These are phyloP conservation scores for Rosa persica DNA, from an alignment of 306 rosid genomes.

Conservation along the genomic window DNA sequence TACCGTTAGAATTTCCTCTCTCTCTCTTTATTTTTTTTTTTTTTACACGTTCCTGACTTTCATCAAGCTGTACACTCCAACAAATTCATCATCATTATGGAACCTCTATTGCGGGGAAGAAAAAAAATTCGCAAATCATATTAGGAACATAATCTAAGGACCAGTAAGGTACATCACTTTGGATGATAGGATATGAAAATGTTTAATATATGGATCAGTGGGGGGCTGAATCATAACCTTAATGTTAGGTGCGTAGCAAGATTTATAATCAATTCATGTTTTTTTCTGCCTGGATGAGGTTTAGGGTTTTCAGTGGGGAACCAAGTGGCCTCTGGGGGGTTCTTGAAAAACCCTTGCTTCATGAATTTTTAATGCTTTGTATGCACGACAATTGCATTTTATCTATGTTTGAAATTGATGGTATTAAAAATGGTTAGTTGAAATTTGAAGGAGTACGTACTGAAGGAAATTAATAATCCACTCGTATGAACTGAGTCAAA, in stretches of 20 bases:
- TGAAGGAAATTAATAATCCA: too few relatives aligned
- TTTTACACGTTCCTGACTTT: too few relatives aligned
- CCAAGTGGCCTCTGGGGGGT: neutral
- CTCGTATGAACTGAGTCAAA: too few relatives aligned
- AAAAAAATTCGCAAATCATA: neutral
- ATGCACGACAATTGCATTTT: neutral
- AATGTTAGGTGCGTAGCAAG: slow-evolving; percentile 42
- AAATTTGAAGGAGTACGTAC: neutral
- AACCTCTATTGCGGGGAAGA: too few relatives aligned
- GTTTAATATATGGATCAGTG: slow-evolving; percentile 12
- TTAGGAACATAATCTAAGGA: neutral
- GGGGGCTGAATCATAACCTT: slow-evolving; percentile 50
- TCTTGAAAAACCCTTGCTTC: neutral
- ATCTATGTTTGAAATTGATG: neutral
- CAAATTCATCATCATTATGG: too few relatives aligned
- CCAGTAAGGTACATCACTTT: neutral
- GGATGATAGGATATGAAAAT: neutral
- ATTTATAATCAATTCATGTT: slow-evolving; percentile 23
- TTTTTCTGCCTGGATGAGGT: neutral
- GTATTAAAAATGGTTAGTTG: neutral
- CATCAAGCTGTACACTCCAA: too few relatives aligned
- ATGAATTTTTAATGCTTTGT: neutral
- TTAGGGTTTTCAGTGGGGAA: neutral
- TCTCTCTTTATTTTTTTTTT: too few relatives aligned
- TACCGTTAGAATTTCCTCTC: too few relatives aligned